Evolutionary conservation across 2,329 filamentous ascomycete genomes (phyloP).

Genomic region (Fusarium equiseti): DNA sequence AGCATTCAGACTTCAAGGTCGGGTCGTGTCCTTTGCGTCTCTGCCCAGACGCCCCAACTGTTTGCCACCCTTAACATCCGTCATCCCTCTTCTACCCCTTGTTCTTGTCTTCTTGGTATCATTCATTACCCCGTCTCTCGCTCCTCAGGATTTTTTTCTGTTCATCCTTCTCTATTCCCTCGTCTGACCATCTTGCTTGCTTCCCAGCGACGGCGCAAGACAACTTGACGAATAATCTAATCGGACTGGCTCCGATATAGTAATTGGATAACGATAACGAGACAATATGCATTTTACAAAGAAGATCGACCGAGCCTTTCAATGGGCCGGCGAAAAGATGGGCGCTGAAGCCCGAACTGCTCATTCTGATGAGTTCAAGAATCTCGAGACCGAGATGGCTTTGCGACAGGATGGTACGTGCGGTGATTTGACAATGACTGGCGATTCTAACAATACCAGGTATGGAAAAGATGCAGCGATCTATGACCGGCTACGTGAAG

Average conservation of each 20-base stretch:
- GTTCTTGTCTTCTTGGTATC: constrained; percentile 27
- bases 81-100: constrained; percentile 43
- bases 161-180: constrained; percentile 10
- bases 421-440: neutral
- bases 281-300: constrained; percentile 72
- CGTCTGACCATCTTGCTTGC: constrained; percentile 18
- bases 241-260: constrained; percentile 46
- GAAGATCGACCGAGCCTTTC: constrained; percentile 94
- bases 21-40: constrained; percentile 29
- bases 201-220: constrained; percentile 27
- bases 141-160: constrained; percentile 16
- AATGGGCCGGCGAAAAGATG: constrained; percentile 99
- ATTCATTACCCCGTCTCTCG: constrained; percentile 47
- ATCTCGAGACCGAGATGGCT: constrained; percentile 89
- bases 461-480: constrained; percentile 89
- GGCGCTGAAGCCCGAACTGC: constrained; percentile 88
- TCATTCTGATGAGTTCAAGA: constrained; percentile 91
- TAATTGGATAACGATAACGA: constrained; percentile 21
- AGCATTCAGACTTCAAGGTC: constrained; percentile 22
- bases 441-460: constrained; percentile 63
- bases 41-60: constrained; percentile 35
- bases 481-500: constrained; percentile 88
- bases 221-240: constrained; percentile 24
- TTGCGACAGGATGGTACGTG: constrained; percentile 85
- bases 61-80: constrained; percentile 45